Percentiles rank a stretch among this genome's conserved stretches.
These are phyloP conservation scores for Harrya chromipes DNA, from an alignment of 768 basidiomycete genomes.

Conservation along the genomic window DNA sequence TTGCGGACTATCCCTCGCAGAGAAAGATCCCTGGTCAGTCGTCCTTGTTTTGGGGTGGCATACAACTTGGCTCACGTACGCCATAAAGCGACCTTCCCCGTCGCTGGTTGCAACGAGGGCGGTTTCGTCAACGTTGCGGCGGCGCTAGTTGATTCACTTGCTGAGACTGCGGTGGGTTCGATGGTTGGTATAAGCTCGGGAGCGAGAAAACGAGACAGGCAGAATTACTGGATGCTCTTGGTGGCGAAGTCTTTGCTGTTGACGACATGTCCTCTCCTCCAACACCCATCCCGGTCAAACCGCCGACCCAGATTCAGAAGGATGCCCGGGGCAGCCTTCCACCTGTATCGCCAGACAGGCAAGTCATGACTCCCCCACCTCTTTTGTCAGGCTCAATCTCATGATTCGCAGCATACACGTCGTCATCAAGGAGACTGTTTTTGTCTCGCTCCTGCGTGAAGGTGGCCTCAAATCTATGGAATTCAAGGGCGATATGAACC, in stretches of 20 bases:
- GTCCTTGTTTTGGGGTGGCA: too few relatives aligned
- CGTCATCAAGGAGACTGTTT: constrained; percentile 78
- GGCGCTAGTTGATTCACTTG: too few relatives aligned
- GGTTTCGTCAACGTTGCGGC: too few relatives aligned
- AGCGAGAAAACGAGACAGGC: constrained; percentile 88
- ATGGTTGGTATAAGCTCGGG: constrained; percentile 98
- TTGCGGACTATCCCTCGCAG: too few relatives aligned
- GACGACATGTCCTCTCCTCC: constrained; percentile 49
- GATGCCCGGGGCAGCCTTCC: constrained; percentile 65
- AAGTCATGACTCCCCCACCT: constrained; percentile 5
- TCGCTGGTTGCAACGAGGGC: too few relatives aligned
- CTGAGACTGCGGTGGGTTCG: too few relatives aligned
- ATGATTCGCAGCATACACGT: constrained; percentile 68
- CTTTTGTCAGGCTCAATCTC: neutral
- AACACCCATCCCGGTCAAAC: constrained; percentile 47
- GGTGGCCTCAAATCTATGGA: constrained; percentile 90
- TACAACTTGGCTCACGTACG: too few relatives aligned
- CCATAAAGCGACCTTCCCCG: too few relatives aligned
- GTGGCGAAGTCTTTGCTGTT: constrained; percentile 64
- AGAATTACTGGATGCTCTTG: constrained; percentile 84
- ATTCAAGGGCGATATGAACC: constrained; percentile 92
- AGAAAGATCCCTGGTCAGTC: too few relatives aligned
- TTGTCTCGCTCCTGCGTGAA: constrained; percentile 79
- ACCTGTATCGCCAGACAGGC: constrained; percentile 77
- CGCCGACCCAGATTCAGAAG: constrained; percentile 42